Percentiles rank a stretch among this genome's conserved stretches.
Conservation (phyloP, 306 rosid species). For the Chamaecrista fasciculata region DNA sequence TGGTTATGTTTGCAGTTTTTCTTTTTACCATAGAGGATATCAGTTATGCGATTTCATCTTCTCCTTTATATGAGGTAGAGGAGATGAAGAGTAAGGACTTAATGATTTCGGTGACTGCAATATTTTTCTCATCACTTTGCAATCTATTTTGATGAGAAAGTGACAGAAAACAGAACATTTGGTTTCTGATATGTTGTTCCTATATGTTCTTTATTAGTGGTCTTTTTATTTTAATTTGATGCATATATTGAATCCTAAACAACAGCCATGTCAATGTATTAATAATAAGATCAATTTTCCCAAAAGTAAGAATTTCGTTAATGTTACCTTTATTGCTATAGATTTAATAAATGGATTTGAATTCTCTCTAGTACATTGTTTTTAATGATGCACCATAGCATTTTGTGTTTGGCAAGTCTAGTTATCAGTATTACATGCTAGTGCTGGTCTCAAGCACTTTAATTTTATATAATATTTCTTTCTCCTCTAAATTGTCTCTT, state of each 20-base stretch:
- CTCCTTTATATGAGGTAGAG: slow-evolving; percentile 1
- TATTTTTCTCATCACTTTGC: not conserved
- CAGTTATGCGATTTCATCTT: slow-evolving; percentile 2
- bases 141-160: not conserved
- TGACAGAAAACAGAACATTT: not conserved
- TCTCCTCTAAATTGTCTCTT: not conserved
- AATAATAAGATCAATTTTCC: not conserved
- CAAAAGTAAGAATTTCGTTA: not conserved
- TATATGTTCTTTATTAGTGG: not conserved
- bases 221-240: not conserved
- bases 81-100: too few species aligned
- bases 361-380: not conserved
- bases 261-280: not conserved
- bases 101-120: too few species aligned
- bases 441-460: not conserved
- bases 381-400: not conserved
- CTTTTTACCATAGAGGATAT: not conserved
- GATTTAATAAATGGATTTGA: not conserved
- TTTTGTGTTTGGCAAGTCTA: too few species aligned
- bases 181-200: not conserved
- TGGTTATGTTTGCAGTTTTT: not conserved
- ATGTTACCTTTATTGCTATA: not conserved
- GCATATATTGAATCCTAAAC: not conserved
- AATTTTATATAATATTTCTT: slow-evolving; percentile 5
- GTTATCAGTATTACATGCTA: too few species aligned